Percentiles rank a stretch among this genome's conserved stretches.
phyloP scores from a whole-genome alignment of 768 basidiomycete species.

The Chalciporus pseudorubinellus region DNA sequence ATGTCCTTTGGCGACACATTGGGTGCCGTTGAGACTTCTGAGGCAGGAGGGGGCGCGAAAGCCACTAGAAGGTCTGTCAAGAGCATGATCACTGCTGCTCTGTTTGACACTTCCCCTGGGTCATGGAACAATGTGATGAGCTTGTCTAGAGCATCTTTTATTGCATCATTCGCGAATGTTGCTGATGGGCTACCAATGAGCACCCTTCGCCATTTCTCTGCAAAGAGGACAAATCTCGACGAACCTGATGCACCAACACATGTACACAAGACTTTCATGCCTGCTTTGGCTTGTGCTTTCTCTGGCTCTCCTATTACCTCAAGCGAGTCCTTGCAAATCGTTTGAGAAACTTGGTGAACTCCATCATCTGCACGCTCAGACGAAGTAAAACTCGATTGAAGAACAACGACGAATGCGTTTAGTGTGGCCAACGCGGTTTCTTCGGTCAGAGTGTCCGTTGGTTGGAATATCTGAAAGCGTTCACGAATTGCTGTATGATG shows the following conservation, averaged over 20 bases:
- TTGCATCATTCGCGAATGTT: slow-evolving; percentile 61
- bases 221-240: slow-evolving; percentile 27
- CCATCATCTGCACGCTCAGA: slow-evolving; percentile 36
- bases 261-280: slow-evolving; percentile 77
- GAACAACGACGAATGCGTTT: slow-evolving; percentile 69
- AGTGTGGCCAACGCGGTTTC: slow-evolving; percentile 67
- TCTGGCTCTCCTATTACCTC: slow-evolving; percentile 84
- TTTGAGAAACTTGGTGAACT: slow-evolving; percentile 60
- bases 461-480: slow-evolving; percentile 79
- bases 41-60: slow-evolving; percentile 8
- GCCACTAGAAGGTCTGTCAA: slow-evolving; percentile 65
- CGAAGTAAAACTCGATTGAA: slow-evolving; percentile 50
- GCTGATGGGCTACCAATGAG: slow-evolving; percentile 41
- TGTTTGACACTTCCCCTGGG: slow-evolving; percentile 64
- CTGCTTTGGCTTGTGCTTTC: slow-evolving; percentile 87
- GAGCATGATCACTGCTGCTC: slow-evolving; percentile 62
- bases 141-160: slow-evolving; percentile 69
- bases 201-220: not conserved
- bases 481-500: not conserved
- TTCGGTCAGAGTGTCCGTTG: slow-evolving; percentile 76
- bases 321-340: slow-evolving; percentile 79
- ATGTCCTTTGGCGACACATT: slow-evolving; percentile 31
- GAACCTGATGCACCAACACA: slow-evolving; percentile 77
- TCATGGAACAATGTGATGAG: slow-evolving; percentile 73
- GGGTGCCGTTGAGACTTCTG: not conserved